These are phyloP conservation scores for Conringia planisiliqua DNA, from an alignment of 345 rosid genomes.

Conservation along the genomic window DNA sequence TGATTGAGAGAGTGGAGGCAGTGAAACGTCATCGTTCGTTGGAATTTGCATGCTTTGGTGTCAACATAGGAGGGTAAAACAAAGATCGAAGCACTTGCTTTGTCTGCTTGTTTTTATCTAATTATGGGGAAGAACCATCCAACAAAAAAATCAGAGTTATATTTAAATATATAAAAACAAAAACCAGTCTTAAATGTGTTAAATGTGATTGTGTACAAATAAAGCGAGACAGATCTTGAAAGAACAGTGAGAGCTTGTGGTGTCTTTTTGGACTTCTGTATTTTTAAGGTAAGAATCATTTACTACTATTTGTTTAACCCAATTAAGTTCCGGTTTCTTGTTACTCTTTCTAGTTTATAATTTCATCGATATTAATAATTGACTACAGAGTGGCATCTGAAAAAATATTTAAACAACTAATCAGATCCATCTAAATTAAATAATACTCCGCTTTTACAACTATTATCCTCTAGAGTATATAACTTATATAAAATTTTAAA, in stretches of 20 bases:
- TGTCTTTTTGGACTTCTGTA: slow-evolving; percentile 4
- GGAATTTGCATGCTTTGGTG: slow-evolving; percentile 30
- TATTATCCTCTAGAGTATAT: background rate
- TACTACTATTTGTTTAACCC: background rate
- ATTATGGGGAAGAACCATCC: slow-evolving; percentile 28
- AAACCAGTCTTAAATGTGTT: slow-evolving; percentile 28
- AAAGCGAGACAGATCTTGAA: slow-evolving; percentile 28
- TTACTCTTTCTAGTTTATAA: background rate
- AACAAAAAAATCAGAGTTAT: background rate
- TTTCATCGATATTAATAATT: background rate
- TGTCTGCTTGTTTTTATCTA: slow-evolving; percentile 31
- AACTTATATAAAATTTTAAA: background rate
- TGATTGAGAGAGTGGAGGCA: slow-evolving; percentile 15
- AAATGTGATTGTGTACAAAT: slow-evolving; percentile 29
- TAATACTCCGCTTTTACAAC: background rate
- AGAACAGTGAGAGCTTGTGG: slow-evolving; percentile 20
- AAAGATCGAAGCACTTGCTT: slow-evolving; percentile 31
- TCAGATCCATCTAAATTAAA: background rate
- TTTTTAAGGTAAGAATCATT: slow-evolving; percentile 13
- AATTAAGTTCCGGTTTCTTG: background rate
- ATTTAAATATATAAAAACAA: background rate
- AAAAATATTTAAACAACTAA: background rate
- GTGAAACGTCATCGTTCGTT: slow-evolving; percentile 26
- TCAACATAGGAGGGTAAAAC: slow-evolving; percentile 22
- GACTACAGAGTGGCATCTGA: background rate